These are phyloP conservation scores for Globisporangium okanoganense DNA, from an alignment of 352 stramenopile species.

Conservation along the genomic window DNA sequence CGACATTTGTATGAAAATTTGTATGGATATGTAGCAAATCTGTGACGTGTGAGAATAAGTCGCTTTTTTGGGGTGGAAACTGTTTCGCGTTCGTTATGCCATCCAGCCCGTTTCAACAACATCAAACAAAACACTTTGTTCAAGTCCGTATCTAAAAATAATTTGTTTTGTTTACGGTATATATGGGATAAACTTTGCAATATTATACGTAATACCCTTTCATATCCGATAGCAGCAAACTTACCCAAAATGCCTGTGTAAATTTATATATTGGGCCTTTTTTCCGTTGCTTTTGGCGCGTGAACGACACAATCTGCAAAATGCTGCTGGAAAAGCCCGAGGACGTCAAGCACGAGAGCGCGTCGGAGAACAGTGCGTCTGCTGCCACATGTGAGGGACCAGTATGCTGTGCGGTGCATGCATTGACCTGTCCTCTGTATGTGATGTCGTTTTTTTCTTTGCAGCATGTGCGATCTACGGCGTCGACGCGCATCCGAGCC, in stretches of 20 bases:
- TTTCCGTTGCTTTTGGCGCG: too few relatives aligned
- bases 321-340: conserved; percentile 85
- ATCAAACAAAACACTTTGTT: too few relatives aligned
- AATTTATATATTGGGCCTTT: too few relatives aligned
- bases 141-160: conserved; percentile 2
- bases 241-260: too few relatives aligned
- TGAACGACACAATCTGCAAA: too few relatives aligned
- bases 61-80: not conserved
- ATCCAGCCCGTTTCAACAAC: too few relatives aligned
- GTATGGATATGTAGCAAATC: not conserved
- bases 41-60: conserved; percentile 16
- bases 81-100: too few relatives aligned
- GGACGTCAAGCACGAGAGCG: conserved; percentile 72
- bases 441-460: not conserved
- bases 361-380: conserved; percentile 52
- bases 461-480: conserved; percentile 80
- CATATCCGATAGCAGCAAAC: too few relatives aligned
- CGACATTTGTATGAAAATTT: not conserved
- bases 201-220: too few relatives aligned
- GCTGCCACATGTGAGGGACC: too few relatives aligned
- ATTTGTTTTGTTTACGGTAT: too few relatives aligned
- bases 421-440: conserved; percentile 9
- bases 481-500: conserved; percentile 75
- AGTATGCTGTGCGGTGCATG: not conserved
- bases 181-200: too few relatives aligned